phyloP scores from a whole-genome alignment of 306 rosid genomes.

The Parietaria judaica region DNA sequence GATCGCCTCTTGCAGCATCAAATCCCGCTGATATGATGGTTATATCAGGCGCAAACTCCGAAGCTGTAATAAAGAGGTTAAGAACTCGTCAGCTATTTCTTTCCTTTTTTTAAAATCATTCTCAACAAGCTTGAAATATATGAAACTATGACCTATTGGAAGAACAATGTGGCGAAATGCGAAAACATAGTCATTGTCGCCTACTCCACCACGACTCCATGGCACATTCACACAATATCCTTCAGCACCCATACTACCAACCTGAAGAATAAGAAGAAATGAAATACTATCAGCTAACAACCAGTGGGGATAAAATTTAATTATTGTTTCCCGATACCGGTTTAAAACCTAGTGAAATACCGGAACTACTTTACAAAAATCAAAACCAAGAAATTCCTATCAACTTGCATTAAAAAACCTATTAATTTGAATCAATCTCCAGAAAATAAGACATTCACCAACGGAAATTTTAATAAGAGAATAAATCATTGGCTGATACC shows the following conservation, averaged over 20 bases:
- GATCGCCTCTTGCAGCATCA: conserved; percentile 99
- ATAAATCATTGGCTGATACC: conserved; percentile 29
- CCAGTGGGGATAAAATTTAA: conserved; percentile 10
- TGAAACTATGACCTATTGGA: conserved; percentile 70
- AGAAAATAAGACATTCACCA: conserved; percentile 24
- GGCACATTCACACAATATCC: conserved; percentile 96
- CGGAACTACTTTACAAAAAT: no score
- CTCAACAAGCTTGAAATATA: background rate
- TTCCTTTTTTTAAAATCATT: no score
- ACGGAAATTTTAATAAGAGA: conserved; percentile 43
- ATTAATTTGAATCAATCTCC: no score
- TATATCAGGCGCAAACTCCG: conserved; percentile 80
- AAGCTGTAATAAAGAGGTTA: conserved; percentile 51
- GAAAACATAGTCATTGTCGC: conserved; percentile 82
- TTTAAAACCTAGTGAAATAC: no score
- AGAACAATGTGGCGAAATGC: conserved; percentile 88
- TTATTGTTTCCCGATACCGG: no score
- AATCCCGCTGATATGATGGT: conserved; percentile 97
- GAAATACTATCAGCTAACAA: conserved; percentile 13
- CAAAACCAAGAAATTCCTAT: no score
- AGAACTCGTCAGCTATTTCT: conserved; percentile 4
- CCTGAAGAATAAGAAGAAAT: conserved; percentile 40
- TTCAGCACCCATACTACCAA: conserved; percentile 92
- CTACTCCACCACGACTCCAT: conserved; percentile 85
- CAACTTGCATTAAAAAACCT: no score